Conservation (phyloP, 2,329 filamentous ascomycete species). For the Colletotrichum sp. region DNA sequence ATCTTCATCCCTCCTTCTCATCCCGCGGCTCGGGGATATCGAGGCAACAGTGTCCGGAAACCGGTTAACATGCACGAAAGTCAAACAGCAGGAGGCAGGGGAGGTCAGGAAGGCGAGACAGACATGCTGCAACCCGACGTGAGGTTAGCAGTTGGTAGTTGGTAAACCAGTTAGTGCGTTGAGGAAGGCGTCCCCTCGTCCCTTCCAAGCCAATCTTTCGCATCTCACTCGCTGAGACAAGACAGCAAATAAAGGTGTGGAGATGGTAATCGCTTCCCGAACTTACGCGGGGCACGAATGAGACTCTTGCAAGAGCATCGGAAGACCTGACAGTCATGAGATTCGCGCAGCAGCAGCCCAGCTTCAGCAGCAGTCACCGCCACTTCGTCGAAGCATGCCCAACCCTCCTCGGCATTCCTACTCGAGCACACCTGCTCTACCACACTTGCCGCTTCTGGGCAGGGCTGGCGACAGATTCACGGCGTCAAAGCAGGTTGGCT, state of each 20-base stretch:
- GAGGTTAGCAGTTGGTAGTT: background rate
- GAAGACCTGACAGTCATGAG: conserved; percentile 13
- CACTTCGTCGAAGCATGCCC: background rate
- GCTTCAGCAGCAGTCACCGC: conserved; percentile 11
- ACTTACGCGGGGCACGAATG: conserved; percentile 7
- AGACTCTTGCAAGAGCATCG: background rate
- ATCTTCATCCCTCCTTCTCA: background rate
- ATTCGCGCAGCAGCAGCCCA: conserved; percentile 1
- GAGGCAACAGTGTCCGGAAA: background rate
- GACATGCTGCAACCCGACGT: background rate
- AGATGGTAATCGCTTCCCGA: background rate
- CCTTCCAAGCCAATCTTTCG: background rate
- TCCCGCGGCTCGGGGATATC: background rate
- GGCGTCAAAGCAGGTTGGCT: background rate
- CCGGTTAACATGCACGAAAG: background rate
- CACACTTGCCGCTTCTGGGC: background rate
- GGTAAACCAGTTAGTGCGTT: background rate
- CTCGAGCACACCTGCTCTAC: background rate
- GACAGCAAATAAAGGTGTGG: conserved; percentile 6
- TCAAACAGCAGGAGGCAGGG: background rate
- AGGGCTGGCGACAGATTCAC: background rate
- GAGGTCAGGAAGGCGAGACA: background rate
- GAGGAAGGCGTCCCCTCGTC: background rate
- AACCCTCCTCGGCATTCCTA: background rate
- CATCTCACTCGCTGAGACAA: conserved; percentile 14